These are phyloP conservation scores for Penicillium sp. DNA, from an alignment of 2,329 filamentous ascomycete genomes.

Conservation along the genomic window DNA sequence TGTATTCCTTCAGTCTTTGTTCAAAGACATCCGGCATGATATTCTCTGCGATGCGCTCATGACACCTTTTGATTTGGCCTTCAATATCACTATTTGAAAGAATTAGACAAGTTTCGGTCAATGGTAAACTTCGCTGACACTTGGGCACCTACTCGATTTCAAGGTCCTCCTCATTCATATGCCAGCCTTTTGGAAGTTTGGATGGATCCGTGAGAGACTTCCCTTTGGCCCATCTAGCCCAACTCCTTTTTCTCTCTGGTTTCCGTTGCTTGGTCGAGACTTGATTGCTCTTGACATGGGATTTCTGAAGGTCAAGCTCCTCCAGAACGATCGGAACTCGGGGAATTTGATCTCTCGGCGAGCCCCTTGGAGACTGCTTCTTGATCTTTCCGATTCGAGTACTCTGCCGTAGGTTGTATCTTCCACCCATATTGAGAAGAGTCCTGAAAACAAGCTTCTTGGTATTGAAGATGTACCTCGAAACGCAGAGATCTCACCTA, in stretches of 20 bases:
- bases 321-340: background rate
- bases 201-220: background rate
- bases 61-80: conserved; percentile 3
- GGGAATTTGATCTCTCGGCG: background rate
- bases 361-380: background rate
- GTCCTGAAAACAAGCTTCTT: background rate
- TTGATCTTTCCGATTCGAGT: background rate
- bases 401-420: background rate
- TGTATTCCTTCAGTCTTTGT: background rate
- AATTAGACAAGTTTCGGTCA: background rate
- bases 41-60: conserved; percentile 2
- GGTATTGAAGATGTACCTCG: too few relatives aligned
- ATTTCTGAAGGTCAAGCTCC: background rate
- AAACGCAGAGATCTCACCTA: too few relatives aligned
- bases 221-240: background rate
- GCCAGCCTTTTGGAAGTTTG: background rate
- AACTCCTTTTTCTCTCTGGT: background rate
- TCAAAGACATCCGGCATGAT: conserved; percentile 1
- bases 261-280: background rate
- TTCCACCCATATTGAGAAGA: background rate
- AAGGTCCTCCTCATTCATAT: conserved; percentile 6
- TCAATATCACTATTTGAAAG: background rate
- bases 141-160: background rate
- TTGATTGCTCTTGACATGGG: background rate
- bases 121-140: fast-evolving